Evolutionary conservation across 2,329 filamentous ascomycete genomes (phyloP).

Genomic region (Phialocephala subalpina): DNA sequence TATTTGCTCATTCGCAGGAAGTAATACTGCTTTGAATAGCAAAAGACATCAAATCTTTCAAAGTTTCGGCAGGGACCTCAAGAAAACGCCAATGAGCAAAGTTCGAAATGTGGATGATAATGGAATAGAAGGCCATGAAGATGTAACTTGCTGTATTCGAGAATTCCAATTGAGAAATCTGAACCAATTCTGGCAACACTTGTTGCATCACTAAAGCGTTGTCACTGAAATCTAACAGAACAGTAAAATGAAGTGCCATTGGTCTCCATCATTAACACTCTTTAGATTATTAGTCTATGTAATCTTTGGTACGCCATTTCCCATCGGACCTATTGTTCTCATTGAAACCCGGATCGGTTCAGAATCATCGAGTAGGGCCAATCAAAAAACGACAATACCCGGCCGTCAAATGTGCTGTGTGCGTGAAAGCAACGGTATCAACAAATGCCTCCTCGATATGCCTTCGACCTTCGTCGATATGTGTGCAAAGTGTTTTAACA

Average conservation of each 20-base stretch:
- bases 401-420: constrained; percentile 30
- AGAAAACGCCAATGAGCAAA: background rate
- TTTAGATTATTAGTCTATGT: constrained; percentile 31
- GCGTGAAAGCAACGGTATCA: constrained; percentile 19
- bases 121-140: no score
- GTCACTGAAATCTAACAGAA: background rate
- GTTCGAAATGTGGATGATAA: no score
- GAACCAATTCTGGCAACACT: background rate
- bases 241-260: background rate
- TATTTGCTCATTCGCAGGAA: no score
- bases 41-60: no score
- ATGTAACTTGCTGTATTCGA: no score
- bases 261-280: constrained; percentile 23
- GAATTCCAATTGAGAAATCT: background rate
- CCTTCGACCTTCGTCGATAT: constrained; percentile 15
- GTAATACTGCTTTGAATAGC: no score
- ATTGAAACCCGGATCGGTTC: constrained; percentile 13
- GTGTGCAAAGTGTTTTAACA: constrained; percentile 22
- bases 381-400: constrained; percentile 16
- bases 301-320: constrained; percentile 10
- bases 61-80: no score
- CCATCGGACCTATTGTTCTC: constrained; percentile 7
- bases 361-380: constrained; percentile 19
- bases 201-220: background rate
- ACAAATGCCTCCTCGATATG: constrained; percentile 15